A percentile compares a stretch with the other conserved stretches of the same genome.
Evolutionary conservation across 192 early-diverging fungal species (phyloP).

Genomic region (Neocallimastix lanati): DNA sequence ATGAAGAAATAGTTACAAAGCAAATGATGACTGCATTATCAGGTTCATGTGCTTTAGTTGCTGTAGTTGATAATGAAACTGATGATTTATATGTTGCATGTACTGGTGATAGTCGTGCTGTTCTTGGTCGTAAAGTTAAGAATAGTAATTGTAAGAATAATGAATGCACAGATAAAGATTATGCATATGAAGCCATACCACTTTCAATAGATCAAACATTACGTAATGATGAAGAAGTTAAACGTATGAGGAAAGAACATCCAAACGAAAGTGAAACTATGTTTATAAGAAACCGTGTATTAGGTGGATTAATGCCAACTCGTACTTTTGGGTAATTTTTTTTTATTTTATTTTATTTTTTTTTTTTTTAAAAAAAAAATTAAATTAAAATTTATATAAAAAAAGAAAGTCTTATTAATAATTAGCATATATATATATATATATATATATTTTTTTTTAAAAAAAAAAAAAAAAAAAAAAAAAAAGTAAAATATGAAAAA

Average conservation of each 20-base stretch:
- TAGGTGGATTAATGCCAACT: slow-evolving; percentile 25
- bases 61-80: neutral
- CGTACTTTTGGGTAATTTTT: too few species aligned
- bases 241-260: slow-evolving; percentile 41
- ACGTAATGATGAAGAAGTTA: slow-evolving; percentile 23
- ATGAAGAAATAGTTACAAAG: neutral
- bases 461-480: too few species aligned
- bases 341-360: too few species aligned
- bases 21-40: neutral
- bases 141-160: neutral
- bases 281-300: slow-evolving; percentile 30
- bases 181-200: slow-evolving; percentile 24
- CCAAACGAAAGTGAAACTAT: slow-evolving; percentile 49
- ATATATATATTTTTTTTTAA: too few species aligned
- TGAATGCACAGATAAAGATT: slow-evolving; percentile 13
- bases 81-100: slow-evolving; percentile 1
- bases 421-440: too few species aligned
- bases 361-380: too few species aligned
- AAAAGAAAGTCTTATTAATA: too few species aligned
- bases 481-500: too few species aligned
- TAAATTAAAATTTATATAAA: too few species aligned
- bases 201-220: slow-evolving; percentile 48
- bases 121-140: neutral
- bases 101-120: neutral
- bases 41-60: neutral